Evolutionary conservation across 805 yeast genomes (phyloP), one percentile per base, ranked within the genome.

Genomic region (Yamadazyma paraphyllophila): DNA sequence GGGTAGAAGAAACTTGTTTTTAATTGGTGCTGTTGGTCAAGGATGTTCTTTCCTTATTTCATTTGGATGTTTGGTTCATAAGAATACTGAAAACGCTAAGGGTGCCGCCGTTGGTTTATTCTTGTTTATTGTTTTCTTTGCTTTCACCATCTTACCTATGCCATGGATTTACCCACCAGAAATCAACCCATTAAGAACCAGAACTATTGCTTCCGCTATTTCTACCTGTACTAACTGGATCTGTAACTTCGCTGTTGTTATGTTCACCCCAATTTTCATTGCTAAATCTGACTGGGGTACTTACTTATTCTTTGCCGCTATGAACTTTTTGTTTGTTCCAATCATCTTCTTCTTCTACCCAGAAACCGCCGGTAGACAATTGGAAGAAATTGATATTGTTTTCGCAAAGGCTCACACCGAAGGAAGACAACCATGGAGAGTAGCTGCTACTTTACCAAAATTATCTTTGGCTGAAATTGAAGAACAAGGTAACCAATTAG

Each of bases 401-500:
- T 80, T 71, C 51, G 86, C 87, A 57, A 80, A 78, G 66, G 77
- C 85, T 7, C 64, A 74, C 53, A 73, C 65, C 38, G 90, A 85
- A 49, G 73, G 74, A 41, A 74, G 74, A 53, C 76, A 73, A 50
- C 79, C 84, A 29, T 83, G 74, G 76, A 72, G 79, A 61, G 83
- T 85, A 39, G 90, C 90, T 41, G 71, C 74, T 33, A 67, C 74
- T 45, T 56, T 84, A 73, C 88, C 88, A 33, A 77, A 75, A 61
- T 71, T 85, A 48, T 60, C 77, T n/a, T 62, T 63, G 50, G 66
- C 69, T 47, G 82, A 83, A 62, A 75, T 83, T 53, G 86, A 81
- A 61, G 76, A 67, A 43, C 83, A 82, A 55, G 84, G 82, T 57
- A 66, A 62, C 51, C 76, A 71, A 39, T 71, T 82, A 48, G 88